Evolutionary conservation across 371 early-diverging fungal genomes (phyloP).

Genomic region (Lichtheimia corymbifera): DNA sequence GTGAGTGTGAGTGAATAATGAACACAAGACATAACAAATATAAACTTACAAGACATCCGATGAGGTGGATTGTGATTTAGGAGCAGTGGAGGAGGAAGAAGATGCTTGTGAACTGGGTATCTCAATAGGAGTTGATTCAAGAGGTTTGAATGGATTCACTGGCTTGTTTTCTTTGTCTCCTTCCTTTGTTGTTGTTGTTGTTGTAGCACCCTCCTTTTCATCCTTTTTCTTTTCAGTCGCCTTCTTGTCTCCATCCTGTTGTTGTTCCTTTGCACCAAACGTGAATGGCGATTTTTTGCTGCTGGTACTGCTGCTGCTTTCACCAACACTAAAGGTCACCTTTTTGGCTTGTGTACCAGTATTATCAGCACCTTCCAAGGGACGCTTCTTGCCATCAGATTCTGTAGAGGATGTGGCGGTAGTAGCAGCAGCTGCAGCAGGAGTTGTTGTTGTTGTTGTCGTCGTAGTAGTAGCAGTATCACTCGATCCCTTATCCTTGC

Average conservation of each 20-base stretch:
- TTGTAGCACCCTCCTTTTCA: background rate
- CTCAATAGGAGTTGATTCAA: constrained; percentile 9
- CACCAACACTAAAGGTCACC: no score
- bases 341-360: no score
- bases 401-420: background rate
- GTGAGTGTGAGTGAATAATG: background rate
- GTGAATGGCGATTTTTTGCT: background rate
- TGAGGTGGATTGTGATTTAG: constrained; percentile 8
- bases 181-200: background rate
- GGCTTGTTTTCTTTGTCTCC: constrained; percentile 5
- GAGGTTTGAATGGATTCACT: constrained; percentile 10
- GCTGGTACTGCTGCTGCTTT: background rate
- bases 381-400: background rate
- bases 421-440: no score
- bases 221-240: background rate
- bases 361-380: no score
- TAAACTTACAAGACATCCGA: constrained; percentile 13
- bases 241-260: background rate
- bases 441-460: no score
- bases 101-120: constrained; percentile 1
- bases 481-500: background rate
- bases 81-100: background rate
- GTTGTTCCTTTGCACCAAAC: background rate
- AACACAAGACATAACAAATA: background rate
- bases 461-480: no score